Evolutionary conservation across 2,329 filamentous ascomycete species (phyloP).

Genomic region (Neofusicoccum sp.): DNA sequence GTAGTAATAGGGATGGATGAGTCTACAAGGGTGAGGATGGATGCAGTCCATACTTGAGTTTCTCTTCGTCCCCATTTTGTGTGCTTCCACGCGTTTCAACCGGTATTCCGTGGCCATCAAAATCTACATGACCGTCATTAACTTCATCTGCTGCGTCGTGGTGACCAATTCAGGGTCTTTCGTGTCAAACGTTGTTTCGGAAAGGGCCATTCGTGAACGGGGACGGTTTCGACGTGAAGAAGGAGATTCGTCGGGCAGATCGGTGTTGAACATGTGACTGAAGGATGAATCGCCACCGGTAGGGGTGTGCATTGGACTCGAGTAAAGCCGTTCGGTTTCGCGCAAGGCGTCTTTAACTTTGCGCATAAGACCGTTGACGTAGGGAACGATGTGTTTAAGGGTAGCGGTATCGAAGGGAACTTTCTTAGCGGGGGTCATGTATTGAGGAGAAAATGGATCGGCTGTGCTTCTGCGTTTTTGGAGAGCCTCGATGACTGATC

Average conservation of each 20-base stretch:
- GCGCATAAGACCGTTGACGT: slow-evolving; percentile 48
- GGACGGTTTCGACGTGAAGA: slow-evolving; percentile 13
- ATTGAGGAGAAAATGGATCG: slow-evolving; percentile 27
- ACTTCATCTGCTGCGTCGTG: slow-evolving; percentile 32
- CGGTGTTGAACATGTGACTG: slow-evolving; percentile 30
- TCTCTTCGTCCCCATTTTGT: not conserved
- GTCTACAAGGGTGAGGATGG: not conserved
- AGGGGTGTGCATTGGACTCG: slow-evolving; percentile 41
- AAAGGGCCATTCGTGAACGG: slow-evolving; percentile 8
- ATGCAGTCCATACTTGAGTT: not conserved
- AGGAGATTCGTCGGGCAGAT: slow-evolving; percentile 10
- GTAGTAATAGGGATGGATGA: not conserved
- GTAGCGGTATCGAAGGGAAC: slow-evolving; percentile 67
- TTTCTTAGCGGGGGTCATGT: slow-evolving; percentile 46
- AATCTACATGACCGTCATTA: slow-evolving; percentile 42
- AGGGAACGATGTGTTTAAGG: slow-evolving; percentile 60
- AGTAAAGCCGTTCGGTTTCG: slow-evolving; percentile 48
- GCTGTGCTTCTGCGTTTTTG: slow-evolving; percentile 47
- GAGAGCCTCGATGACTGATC: slow-evolving; percentile 60
- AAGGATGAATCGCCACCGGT: slow-evolving; percentile 33
- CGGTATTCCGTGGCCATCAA: not conserved
- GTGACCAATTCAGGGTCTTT: slow-evolving; percentile 16
- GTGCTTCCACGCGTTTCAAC: not conserved
- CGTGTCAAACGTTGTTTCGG: slow-evolving; percentile 9
- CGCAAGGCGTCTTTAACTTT: slow-evolving; percentile 49